Base-by-base conservation (phyloP, 2,329 filamentous ascomycete species). In the Penicillium sp. region DNA sequence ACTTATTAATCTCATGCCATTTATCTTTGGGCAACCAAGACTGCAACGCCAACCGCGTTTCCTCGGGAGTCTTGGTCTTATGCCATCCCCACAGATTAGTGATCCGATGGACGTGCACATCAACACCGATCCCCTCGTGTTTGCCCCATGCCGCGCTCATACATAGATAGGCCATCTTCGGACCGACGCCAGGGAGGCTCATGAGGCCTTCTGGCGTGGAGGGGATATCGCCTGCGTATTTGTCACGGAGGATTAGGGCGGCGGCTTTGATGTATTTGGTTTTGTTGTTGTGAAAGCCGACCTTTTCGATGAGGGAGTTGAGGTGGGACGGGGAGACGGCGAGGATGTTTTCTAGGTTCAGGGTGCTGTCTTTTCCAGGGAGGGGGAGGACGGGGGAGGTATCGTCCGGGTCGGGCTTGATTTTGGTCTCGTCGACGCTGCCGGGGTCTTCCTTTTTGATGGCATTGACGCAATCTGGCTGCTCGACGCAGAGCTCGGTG, bases 221-320 rank as follows among this genome's bases (percentile, higher is more conserved):
- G 1, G 93, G 93, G 57, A 97, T 95, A 70, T 97, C 93, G 54
- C 86, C 86, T 60, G 80, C 73, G 76, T 86, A 91, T 55, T 86
- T 75, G 69, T 94, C 89, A 48, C 86, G 84, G 28, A 96, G 81
- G 37, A 96, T 88, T 35, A 83, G 78, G 3, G 92, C 92, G 0
- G 90, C 82, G 58, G 87, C 82, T 74, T 95, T 92, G 72, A 96
- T 88, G 73, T 86, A 90, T 77, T 88, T 90, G 2, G 92, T 95
- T 79, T 97, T 97, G 77, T 92, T 93, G 72, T 96, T 96, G 80
- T 96, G 93, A 74, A 97, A 97, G 28, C 93, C 93, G 42, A 96
- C 92, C 66, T 90, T 88, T 73, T 85, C 84, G 64, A 96, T 96
- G 66, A 96, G 80, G 68, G 86, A 79, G 73, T 96, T 94, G 25